Percentiles rank a stretch among this genome's conserved stretches.
Conservation (phyloP, 2,329 filamentous ascomycete genomes). For the Leptosphaerulina australis region DNA sequence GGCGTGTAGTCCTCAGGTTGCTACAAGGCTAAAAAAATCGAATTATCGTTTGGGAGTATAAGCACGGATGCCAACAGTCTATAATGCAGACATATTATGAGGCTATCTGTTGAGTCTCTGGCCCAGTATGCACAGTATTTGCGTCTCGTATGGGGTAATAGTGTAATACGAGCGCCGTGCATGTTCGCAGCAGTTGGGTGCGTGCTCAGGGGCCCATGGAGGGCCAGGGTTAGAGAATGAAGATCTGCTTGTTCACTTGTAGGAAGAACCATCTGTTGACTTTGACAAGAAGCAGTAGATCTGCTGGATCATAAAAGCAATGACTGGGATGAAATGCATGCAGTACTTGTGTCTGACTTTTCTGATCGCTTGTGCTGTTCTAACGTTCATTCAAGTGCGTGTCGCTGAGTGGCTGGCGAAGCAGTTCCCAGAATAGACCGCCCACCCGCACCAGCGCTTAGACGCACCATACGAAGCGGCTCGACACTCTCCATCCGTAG, state of each 20-base stretch:
- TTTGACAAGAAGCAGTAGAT: background rate
- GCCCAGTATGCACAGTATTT: conserved; percentile 5
- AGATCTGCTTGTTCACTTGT: too few species aligned
- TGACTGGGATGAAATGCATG: background rate
- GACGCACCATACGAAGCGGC: conserved; percentile 1
- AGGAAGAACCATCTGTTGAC: too few species aligned
- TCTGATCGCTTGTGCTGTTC: conserved; percentile 8
- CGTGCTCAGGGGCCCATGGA: too few species aligned
- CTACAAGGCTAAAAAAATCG: background rate
- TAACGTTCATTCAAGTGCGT: background rate
- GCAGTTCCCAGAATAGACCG: background rate
- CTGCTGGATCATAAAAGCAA: background rate
- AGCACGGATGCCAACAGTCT: background rate
- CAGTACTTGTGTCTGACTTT: background rate
- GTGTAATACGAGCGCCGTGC: conserved; percentile 6
- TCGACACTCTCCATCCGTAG: conserved; percentile 1
- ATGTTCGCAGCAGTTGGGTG: conserved; percentile 20
- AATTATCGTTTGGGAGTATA: conserved; percentile 3
- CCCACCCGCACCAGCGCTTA: conserved; percentile 1
- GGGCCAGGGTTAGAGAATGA: too few species aligned
- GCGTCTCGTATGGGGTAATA: conserved; percentile 10
- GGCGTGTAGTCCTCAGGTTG: conserved; percentile 6
- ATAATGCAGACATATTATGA: background rate
- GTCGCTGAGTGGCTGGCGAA: conserved; percentile 7
- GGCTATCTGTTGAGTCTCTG: background rate